A percentile compares a stretch with the other conserved stretches of the same genome.
These are phyloP conservation scores for Entrophospora sp. DNA, from an alignment of 192 early-diverging fungal genomes.

Conservation along the genomic window DNA sequence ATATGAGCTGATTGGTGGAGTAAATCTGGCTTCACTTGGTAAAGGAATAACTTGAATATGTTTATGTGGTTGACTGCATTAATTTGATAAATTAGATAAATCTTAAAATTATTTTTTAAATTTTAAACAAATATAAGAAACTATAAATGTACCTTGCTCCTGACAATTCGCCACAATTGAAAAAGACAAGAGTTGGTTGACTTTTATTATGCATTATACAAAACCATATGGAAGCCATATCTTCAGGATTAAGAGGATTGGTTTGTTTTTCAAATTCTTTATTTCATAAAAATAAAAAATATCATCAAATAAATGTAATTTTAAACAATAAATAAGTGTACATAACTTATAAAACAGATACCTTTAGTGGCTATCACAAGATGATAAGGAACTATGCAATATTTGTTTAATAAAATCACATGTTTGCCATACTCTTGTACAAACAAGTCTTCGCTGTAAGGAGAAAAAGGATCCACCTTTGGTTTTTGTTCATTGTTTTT, in stretches of 20 bases:
- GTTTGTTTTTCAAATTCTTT: constrained; percentile 45
- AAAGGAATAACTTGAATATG: constrained; percentile 50
- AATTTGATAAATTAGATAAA: not conserved
- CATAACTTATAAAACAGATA: constrained; percentile 14
- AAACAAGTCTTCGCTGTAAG: constrained; percentile 36
- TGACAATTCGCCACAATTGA: constrained; percentile 46
- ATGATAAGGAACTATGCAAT: constrained; percentile 43
- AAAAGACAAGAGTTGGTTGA: constrained; percentile 36
- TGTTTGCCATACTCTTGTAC: constrained; percentile 35
- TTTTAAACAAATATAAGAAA: too few relatives aligned
- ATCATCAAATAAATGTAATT: not conserved
- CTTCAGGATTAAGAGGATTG: constrained; percentile 35
- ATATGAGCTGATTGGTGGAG: constrained; percentile 34
- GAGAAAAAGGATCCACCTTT: constrained; percentile 40
- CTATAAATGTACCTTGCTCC: constrained; percentile 36
- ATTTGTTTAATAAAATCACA: constrained; percentile 49
- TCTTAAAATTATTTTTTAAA: too few relatives aligned
- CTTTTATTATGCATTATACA: constrained; percentile 24
- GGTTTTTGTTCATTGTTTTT: not conserved
- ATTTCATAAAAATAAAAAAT: not conserved
- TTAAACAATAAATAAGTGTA: not conserved
- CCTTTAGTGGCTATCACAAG: constrained; percentile 49
- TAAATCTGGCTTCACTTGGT: not conserved
- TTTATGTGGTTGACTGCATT: constrained; percentile 45
- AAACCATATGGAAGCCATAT: constrained; percentile 35